A percentile compares a stretch with the other conserved stretches of the same genome.
Evolutionary conservation across 2,329 filamentous ascomycete genomes (phyloP).

Genomic region (Sporothrix variecibatus): DNA sequence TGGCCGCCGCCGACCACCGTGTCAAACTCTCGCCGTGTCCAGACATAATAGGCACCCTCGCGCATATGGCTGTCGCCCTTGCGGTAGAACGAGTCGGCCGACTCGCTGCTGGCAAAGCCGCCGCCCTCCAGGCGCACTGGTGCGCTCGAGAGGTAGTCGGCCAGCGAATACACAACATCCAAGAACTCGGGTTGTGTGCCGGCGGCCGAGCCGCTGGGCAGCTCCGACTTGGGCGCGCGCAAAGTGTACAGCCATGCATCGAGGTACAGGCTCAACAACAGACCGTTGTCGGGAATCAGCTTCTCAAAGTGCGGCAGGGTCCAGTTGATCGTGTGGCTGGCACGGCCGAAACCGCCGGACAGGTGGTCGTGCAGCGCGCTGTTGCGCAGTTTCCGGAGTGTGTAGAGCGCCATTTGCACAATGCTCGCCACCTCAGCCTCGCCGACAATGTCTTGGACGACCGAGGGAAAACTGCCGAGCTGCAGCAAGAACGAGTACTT

Average conservation of each 20-base stretch:
- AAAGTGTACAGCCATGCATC: constrained; percentile 72
- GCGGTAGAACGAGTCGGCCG: constrained; percentile 79
- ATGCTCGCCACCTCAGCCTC: constrained; percentile 76
- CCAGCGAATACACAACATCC: constrained; percentile 77
- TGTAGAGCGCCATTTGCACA: constrained; percentile 76
- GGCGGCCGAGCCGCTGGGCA: not conserved
- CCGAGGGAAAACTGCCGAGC: constrained; percentile 68
- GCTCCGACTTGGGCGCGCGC: constrained; percentile 25
- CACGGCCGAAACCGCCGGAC: constrained; percentile 64
- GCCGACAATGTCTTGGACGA: constrained; percentile 86
- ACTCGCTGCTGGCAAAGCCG: constrained; percentile 85
- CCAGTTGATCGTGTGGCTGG: constrained; percentile 91
- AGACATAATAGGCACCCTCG: constrained; percentile 92
- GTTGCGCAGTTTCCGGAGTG: constrained; percentile 70
- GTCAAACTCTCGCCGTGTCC: constrained; percentile 86
- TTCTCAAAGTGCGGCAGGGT: constrained; percentile 96
- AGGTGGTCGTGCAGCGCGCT: constrained; percentile 59
- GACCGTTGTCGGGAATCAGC: constrained; percentile 89
- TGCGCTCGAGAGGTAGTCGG: constrained; percentile 76
- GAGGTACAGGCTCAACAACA: constrained; percentile 79
- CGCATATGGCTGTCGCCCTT: constrained; percentile 77
- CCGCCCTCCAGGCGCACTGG: constrained; percentile 69
- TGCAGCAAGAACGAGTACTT: constrained; percentile 82
- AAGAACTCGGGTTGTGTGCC: constrained; percentile 65
- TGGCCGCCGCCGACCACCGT: constrained; percentile 61